Conservation (phyloP, 305 asterid genomes). For the Lippia alba region DNA sequence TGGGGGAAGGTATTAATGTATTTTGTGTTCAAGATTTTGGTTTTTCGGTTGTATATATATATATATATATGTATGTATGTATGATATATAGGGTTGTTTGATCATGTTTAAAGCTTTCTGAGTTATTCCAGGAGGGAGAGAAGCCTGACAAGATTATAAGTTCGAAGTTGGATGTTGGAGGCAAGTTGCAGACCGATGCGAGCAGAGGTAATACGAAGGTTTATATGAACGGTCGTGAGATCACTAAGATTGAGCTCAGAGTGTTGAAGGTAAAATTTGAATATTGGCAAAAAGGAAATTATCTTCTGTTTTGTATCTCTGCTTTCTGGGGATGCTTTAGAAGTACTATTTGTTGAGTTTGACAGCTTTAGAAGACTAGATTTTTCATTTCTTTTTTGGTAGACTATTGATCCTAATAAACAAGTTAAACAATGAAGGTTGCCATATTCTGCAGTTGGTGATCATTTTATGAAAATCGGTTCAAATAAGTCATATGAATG, state of each 20-base stretch:
- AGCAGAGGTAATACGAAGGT: slow-evolving; percentile 66
- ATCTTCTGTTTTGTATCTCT: background rate
- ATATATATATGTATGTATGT: too few species aligned
- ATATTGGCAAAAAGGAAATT: background rate
- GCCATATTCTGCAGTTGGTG: background rate
- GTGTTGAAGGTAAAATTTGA: slow-evolving; percentile 57
- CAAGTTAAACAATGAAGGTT: background rate
- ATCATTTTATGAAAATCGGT: background rate
- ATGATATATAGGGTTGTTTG: background rate
- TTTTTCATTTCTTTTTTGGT: background rate
- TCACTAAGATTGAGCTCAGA: slow-evolving; percentile 65
- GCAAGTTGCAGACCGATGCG: slow-evolving; percentile 62
- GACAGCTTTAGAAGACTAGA: background rate
- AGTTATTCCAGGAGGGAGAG: slow-evolving; percentile 59
- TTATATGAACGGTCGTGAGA: slow-evolving; percentile 72
- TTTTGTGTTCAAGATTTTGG: background rate
- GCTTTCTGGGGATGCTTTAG: slow-evolving; percentile 4
- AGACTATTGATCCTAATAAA: background rate
- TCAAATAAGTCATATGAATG: background rate
- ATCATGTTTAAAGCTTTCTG: slow-evolving; percentile 10
- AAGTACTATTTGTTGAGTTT: slow-evolving; percentile 15
- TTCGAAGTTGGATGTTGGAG: slow-evolving; percentile 59
- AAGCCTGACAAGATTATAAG: slow-evolving; percentile 60
- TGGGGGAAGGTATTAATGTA: slow-evolving; percentile 76
- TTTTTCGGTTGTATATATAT: too few species aligned